Base-by-base conservation (phyloP, 1,139 yeast species). In the Blastobotrys malaysiensis region DNA sequence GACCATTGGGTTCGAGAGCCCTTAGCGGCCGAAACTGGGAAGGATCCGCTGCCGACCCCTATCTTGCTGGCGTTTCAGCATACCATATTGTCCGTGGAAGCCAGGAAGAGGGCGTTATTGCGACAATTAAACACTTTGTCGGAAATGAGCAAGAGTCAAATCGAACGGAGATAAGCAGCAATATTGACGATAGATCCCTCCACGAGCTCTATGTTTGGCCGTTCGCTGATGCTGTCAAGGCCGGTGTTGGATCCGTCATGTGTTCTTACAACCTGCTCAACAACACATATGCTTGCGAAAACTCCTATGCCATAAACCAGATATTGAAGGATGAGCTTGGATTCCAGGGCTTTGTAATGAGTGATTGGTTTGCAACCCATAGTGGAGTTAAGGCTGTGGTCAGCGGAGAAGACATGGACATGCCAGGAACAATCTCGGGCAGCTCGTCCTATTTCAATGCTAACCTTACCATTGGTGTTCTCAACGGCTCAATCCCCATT, bases 1-100 rank as follows among this genome's bases (percentile, higher is more conserved):
- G 86, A 0, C 86, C 86, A 16, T 74, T 82, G 52, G 88, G 87
- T 0, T 70, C 75, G 45, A 79, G 80, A 61, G 86, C 85, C 2
- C 79, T 78, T 48, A 86, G 84, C 13, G 87, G 88, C 4, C 72
- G 87, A 61, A 80, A 78, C 66, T 82, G 86, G 84, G 88, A 83
- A 68, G 77, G 83, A 39, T 82, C 82, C 67, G 84, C 85, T 1
- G 70, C 82, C 9, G 88, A 83, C 63, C 86, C 88, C 1, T 82
- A 81, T 59, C 69, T 82, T 52, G 82, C 80, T 61, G 87, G 88
- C n/a, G 70, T 77, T 20, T 77, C 77, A 2, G 83, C 82, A 7
- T 78, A 78, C 5, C 75, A 77, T 6, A 78, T 83, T 1, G 75
- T 82, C 19, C 75, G 74, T 57, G 86, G 85, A 1, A 72, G 81